phyloP scores from a whole-genome alignment of 495 filamentous ascomycete genomes.

The Podospora didyma region DNA sequence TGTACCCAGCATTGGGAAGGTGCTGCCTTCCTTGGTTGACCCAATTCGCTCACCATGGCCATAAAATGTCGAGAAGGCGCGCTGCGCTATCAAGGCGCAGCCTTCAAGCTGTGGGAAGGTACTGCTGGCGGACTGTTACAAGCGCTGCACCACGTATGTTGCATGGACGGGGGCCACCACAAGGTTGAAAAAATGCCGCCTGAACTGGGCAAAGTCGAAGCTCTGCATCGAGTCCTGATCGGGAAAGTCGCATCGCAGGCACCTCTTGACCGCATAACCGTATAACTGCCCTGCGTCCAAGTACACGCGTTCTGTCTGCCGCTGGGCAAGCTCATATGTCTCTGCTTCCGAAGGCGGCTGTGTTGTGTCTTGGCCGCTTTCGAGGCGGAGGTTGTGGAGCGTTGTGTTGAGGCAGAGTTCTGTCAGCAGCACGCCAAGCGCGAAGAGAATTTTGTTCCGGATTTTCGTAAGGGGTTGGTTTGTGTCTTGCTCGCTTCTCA shows the following conservation, averaged over 20 bases:
- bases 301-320: slow-evolving; percentile 2
- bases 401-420: slow-evolving; percentile 1
- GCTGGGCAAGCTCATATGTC: neutral
- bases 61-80: neutral
- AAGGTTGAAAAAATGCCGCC: neutral
- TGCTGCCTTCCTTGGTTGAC: too few relatives aligned
- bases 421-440: slow-evolving; percentile 2
- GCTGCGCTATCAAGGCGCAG: neutral
- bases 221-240: slow-evolving; percentile 4
- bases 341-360: too few relatives aligned
- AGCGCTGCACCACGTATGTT: neutral
- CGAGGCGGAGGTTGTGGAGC: neutral
- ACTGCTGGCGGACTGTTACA: neutral
- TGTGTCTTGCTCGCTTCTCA: too few relatives aligned
- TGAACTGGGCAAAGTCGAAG: slow-evolving; percentile 2
- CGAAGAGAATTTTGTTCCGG: slow-evolving; percentile 5
- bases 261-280: slow-evolving; percentile 8
- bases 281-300: slow-evolving; percentile 3
- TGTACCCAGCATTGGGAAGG: too few relatives aligned
- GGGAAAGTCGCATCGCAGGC: slow-evolving; percentile 8
- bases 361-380: neutral
- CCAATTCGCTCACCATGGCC: too few relatives aligned
- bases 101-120: too few relatives aligned
- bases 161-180: neutral
- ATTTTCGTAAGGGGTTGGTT: neutral